Conservation (phyloP, 306 rosid species). For the Lathyrus tuberosus region DNA sequence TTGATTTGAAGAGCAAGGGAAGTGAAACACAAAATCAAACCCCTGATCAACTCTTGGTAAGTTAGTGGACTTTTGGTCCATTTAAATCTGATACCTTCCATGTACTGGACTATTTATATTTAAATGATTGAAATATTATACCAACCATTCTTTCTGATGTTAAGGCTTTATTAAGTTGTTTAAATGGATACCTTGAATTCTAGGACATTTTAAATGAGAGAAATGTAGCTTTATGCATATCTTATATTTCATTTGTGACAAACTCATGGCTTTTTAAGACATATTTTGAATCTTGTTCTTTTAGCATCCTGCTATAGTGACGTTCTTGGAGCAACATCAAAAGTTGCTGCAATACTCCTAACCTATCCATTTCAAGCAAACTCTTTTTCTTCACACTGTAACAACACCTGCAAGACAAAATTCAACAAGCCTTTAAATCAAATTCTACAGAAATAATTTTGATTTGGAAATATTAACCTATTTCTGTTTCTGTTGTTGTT, state of each 20-base stretch:
- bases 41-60: constrained; percentile 63
- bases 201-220: constrained; percentile 26
- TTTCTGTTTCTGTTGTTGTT: no score
- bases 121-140: neutral
- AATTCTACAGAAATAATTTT: no score
- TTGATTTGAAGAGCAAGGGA: constrained; percentile 59
- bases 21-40: constrained; percentile 46
- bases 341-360: constrained; percentile 66
- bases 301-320: neutral
- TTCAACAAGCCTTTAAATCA: no score
- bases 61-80: constrained; percentile 36
- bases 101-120: constrained; percentile 25
- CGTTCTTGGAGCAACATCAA: constrained; percentile 70
- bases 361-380: constrained; percentile 96
- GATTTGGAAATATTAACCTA: no score
- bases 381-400: no score
- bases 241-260: constrained; percentile 22
- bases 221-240: constrained; percentile 23
- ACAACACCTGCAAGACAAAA: no score
- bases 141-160: constrained; percentile 21
- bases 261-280: constrained; percentile 5
- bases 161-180: constrained; percentile 43
- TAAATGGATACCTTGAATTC: constrained; percentile 28
- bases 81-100: constrained; percentile 8
- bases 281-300: neutral